These are phyloP conservation scores for Chaetomium olivaceum DNA, from an alignment of 2,329 filamentous ascomycete genomes.

Conservation along the genomic window DNA sequence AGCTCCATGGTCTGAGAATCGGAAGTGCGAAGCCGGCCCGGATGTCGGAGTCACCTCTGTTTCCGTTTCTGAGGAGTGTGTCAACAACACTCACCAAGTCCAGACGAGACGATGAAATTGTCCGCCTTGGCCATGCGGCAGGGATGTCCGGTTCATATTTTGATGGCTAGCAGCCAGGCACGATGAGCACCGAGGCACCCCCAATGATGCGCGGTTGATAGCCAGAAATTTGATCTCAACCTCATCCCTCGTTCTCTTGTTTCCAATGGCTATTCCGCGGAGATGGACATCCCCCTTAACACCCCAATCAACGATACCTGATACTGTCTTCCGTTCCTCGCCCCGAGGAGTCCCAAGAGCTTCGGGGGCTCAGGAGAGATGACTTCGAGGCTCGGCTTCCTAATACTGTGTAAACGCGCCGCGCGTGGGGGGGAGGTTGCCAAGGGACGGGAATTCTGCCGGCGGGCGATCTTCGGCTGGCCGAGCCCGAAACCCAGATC, in stretches of 20 bases:
- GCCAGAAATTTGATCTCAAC: not conserved
- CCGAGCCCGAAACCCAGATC: slow-evolving; percentile 18
- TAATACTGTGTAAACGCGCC: not conserved
- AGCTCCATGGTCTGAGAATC: slow-evolving; percentile 4
- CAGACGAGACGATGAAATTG: slow-evolving; percentile 19
- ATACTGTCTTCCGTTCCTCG: not conserved
- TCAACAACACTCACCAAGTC: not conserved
- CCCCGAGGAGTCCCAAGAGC: slow-evolving; percentile 9
- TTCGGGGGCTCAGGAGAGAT: not conserved
- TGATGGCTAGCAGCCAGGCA: not conserved
- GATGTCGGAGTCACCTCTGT: slow-evolving; percentile 26
- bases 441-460: slow-evolving; percentile 27
- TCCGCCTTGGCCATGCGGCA: slow-evolving; percentile 27
- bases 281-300: slow-evolving; percentile 12
- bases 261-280: slow-evolving; percentile 7
- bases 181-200: not conserved
- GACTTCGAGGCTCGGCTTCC: not conserved
- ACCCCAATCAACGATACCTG: not conserved
- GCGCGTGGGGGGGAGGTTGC: slow-evolving; percentile 28
- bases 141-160: slow-evolving; percentile 10
- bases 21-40: slow-evolving; percentile 30
- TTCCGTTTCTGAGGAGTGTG: not conserved
- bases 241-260: not conserved
- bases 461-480: slow-evolving; percentile 17
- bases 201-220: not conserved